A percentile compares a stretch with the other conserved stretches of the same genome.
These are phyloP conservation scores for Talaromyces borbonicus DNA, from an alignment of 495 filamentous ascomycete genomes.

Conservation along the genomic window DNA sequence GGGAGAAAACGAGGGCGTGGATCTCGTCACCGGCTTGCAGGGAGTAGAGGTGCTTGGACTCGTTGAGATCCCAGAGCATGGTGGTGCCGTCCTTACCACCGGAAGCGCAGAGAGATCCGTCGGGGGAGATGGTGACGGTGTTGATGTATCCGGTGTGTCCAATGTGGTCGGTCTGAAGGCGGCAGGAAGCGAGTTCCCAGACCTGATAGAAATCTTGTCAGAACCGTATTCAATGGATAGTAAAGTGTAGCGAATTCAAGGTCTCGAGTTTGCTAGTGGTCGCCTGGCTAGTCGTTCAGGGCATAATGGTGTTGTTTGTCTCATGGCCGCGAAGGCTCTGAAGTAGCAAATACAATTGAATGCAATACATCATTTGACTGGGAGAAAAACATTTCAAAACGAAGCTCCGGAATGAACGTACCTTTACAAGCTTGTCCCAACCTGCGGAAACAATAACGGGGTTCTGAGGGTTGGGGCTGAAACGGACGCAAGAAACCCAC, in stretches of 20 bases:
- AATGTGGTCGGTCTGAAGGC: constrained; percentile 99
- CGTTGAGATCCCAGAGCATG: constrained; percentile 99
- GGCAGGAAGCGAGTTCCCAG: constrained; percentile 98
- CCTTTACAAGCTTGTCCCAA: constrained; percentile 99
- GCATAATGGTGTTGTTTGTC: constrained; percentile 79
- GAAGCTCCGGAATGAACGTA: constrained; percentile 44
- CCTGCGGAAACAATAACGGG: constrained; percentile 97
- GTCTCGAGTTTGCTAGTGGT: too few species aligned
- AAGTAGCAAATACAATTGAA: constrained; percentile 99
- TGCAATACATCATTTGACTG: constrained; percentile 80
- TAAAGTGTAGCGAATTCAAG: too few species aligned
- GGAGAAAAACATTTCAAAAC: not conserved
- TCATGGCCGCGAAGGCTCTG: constrained; percentile 94
- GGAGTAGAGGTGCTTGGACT: constrained; percentile 99
- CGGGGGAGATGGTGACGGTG: constrained; percentile 99
- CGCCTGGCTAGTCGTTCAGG: constrained; percentile 56
- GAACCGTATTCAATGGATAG: not conserved
- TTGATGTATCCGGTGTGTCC: constrained; percentile 99
- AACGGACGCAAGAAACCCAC: constrained; percentile 98
- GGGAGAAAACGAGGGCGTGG: constrained; percentile 99
- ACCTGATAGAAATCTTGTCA: constrained; percentile 52
- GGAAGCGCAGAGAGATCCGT: constrained; percentile 97
- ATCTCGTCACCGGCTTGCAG: constrained; percentile 99
- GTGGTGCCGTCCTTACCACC: constrained; percentile 99
- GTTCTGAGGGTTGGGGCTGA: constrained; percentile 99